Evolutionary conservation across 768 basidiomycete genomes (phyloP), one percentile per base, ranked within the genome.

Genomic region (Boletus rubropictus): DNA sequence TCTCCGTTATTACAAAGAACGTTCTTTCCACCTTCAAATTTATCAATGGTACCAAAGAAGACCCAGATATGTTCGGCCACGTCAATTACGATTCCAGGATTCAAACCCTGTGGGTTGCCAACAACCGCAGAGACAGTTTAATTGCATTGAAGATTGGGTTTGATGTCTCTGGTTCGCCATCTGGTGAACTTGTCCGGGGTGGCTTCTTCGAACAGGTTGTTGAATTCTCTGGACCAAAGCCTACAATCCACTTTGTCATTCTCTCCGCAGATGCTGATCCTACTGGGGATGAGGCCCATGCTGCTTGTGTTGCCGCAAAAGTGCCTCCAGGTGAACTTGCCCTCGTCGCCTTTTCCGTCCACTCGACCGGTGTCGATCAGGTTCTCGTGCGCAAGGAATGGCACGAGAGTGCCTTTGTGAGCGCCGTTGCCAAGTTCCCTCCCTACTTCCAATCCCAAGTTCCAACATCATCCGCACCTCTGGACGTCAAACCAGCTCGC

Each of bases 231-330:
- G 88, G 87, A 28, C 85, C 86, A 24, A 89, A 89, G 63, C 77
- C 89, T 9, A 89, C 89, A 3, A 90, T 92, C 46, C 86, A 91
- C 63, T 89, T 92, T 62, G 88, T 91, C 56, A 89, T 92, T 45
- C 75, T 92, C 35, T 88, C 86, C 3, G 85, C 82, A 3, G 88
- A 91, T 56, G 82, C 86, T 4, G 89, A 90, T 64, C 87, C 87
- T 3, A 77, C 79, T 47, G 88, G 87, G 12, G 83, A 86, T 44
- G 88, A 90, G 63, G 86, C 88, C 0, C 81, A 84, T 57, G 88
- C 88, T 9, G 88, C 88, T 6, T 90, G 88, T 53, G 74, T 87
- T 18, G 88, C 88, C 3, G 88, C 88, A 3, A 89, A 89, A 58
- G 74, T 89, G 5, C 73, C 76, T 6, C 80, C 83, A 1, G 84